phyloP scores from a whole-genome alignment of 202 grass and related monocot species.

The Hordeum pubiflorum region DNA sequence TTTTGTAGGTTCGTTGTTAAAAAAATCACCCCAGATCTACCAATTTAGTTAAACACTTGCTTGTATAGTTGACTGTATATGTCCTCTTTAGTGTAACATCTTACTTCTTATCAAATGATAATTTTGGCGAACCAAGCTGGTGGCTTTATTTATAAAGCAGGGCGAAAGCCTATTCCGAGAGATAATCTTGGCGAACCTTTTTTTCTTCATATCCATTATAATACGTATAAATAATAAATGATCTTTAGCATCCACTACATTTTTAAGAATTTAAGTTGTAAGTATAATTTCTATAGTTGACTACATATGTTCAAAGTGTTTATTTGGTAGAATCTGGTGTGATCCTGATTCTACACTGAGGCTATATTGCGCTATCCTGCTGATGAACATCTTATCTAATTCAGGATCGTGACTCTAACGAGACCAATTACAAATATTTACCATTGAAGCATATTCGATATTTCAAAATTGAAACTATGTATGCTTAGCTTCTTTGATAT shows the following conservation, averaged over 20 bases:
- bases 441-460: background rate
- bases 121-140: background rate
- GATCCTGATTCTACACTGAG: background rate
- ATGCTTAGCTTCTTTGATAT: slow-evolving; percentile 11
- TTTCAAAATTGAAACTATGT: background rate
- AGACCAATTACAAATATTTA: background rate
- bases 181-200: background rate
- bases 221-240: background rate
- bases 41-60: background rate
- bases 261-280: background rate
- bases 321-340: background rate
- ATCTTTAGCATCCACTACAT: background rate
- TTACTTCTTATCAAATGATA: background rate
- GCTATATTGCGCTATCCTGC: background rate
- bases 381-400: background rate
- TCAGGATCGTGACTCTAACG: background rate
- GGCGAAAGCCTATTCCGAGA: no score
- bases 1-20: background rate
- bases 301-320: background rate
- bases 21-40: background rate
- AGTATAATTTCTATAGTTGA: background rate
- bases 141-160: no score
- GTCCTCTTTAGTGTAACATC: background rate
- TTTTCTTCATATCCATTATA: background rate
- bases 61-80: background rate